Percentiles rank a stretch among this genome's conserved stretches.
Conservation (phyloP, 2,329 filamentous ascomycete genomes). For the Neonectria neomacrospora region DNA sequence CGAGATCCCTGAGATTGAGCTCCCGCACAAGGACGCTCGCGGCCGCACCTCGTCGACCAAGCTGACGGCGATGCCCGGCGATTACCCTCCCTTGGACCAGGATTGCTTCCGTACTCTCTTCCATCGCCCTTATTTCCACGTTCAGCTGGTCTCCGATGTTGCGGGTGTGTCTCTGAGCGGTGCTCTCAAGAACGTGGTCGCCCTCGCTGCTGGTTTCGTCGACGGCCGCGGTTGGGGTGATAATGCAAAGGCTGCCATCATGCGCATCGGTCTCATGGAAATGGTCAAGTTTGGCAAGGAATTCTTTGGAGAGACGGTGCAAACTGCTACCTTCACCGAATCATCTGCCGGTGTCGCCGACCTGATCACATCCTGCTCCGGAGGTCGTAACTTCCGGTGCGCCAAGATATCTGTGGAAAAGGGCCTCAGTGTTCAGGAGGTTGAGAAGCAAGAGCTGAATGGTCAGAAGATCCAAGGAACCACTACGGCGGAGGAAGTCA, state of each 20-base stretch:
- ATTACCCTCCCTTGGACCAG: slow-evolving; percentile 90
- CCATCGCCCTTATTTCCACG: slow-evolving; percentile 97
- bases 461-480: slow-evolving; percentile 98
- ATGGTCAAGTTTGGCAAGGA: slow-evolving; percentile 96
- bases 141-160: slow-evolving; percentile 93
- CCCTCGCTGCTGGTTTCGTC: slow-evolving; percentile 92
- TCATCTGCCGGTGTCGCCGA: slow-evolving; percentile 96
- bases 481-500: slow-evolving; percentile 89
- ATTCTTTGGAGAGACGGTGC: slow-evolving; percentile 88
- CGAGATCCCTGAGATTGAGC: slow-evolving; percentile 65
- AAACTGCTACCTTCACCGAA: slow-evolving; percentile 91
- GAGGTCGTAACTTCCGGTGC: slow-evolving; percentile 93
- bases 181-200: slow-evolving; percentile 96
- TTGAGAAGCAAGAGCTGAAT: slow-evolving; percentile 90
- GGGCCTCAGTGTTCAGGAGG: slow-evolving; percentile 82
- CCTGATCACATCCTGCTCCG: slow-evolving; percentile 91
- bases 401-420: slow-evolving; percentile 88
- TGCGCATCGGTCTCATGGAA: slow-evolving; percentile 94
- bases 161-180: slow-evolving; percentile 95
- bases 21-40: slow-evolving; percentile 72
- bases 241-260: slow-evolving; percentile 98
- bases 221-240: slow-evolving; percentile 97
- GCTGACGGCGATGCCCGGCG: slow-evolving; percentile 79
- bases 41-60: slow-evolving; percentile 75
- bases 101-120: slow-evolving; percentile 85